A percentile compares a stretch with the other conserved stretches of the same genome.
These are phyloP conservation scores for Diaporthe citriasiana DNA, from an alignment of 2,329 filamentous ascomycete species.

Conservation along the genomic window DNA sequence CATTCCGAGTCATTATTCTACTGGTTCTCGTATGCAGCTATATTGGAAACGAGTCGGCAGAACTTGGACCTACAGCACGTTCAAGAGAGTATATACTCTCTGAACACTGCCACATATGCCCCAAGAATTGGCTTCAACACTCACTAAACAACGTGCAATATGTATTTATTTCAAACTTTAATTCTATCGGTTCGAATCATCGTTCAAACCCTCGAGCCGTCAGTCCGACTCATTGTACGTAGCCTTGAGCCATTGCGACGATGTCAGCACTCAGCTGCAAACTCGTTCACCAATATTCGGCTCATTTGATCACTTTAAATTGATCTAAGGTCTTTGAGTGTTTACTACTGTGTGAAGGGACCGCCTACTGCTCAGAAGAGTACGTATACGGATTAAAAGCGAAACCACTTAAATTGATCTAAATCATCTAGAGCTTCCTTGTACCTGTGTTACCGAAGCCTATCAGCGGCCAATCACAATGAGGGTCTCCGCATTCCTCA, in stretches of 20 bases:
- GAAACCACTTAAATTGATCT: constrained; percentile 29
- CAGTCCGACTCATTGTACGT: not conserved
- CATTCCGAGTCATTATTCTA: not conserved
- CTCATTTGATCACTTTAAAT: constrained; percentile 16
- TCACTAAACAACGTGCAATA: not conserved
- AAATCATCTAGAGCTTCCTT: not conserved
- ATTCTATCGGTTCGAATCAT: constrained; percentile 16
- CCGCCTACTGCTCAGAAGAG: too few relatives aligned
- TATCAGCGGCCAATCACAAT: not conserved
- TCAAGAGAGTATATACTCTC: constrained; percentile 4
- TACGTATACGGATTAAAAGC: too few relatives aligned
- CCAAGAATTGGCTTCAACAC: not conserved
- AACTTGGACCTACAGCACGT: not conserved
- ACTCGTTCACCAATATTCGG: not conserved
- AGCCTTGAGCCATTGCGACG: not conserved
- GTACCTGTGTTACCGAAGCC: not conserved
- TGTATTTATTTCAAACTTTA: not conserved
- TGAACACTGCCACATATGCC: not conserved
- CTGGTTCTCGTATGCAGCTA: not conserved
- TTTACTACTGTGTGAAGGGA: too few relatives aligned
- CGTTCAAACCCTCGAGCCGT: not conserved
- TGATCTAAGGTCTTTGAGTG: too few relatives aligned
- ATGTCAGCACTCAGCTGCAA: not conserved
- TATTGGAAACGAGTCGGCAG: not conserved
- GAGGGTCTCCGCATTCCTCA: not conserved